phyloP scores from a whole-genome alignment of 139 green algal genomes.

The Tetratostichococcus sp. region DNA sequence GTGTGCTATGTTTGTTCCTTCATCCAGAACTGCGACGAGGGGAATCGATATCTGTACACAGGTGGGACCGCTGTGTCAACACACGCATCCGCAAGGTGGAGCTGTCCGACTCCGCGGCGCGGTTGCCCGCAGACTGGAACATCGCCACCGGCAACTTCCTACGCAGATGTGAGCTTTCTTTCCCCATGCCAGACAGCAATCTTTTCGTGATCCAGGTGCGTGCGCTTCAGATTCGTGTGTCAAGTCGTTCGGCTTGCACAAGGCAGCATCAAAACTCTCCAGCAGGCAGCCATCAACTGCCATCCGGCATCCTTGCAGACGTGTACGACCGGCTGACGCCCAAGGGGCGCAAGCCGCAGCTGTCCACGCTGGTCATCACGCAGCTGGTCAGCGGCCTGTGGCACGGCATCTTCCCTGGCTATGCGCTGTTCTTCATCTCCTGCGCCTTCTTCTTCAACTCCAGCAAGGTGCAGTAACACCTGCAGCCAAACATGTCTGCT shows the following conservation, averaged over 20 bases:
- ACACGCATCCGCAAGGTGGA: constrained; percentile 59
- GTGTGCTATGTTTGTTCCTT: too few relatives aligned
- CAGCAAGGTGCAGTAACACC: constrained; percentile 18
- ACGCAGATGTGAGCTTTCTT: constrained; percentile 29
- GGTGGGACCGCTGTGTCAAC: constrained; percentile 73
- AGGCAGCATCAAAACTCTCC: too few relatives aligned
- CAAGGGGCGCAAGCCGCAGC: constrained; percentile 42
- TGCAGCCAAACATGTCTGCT: too few relatives aligned
- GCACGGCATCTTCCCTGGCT: constrained; percentile 70
- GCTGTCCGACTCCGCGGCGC: constrained; percentile 49
- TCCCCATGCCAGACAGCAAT: not conserved
- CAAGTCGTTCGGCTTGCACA: too few relatives aligned
- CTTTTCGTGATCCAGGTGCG: too few relatives aligned
- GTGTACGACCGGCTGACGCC: constrained; percentile 82
- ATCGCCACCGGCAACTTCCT: constrained; percentile 72
- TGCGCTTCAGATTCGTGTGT: too few relatives aligned
- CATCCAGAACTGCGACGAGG: too few relatives aligned
- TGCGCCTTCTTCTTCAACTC: constrained; percentile 41
- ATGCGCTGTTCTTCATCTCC: constrained; percentile 42
- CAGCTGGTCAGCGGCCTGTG: constrained; percentile 76
- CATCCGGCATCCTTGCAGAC: constrained; percentile 31
- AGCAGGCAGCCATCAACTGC: too few relatives aligned
- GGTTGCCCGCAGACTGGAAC: constrained; percentile 71
- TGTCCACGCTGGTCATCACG: constrained; percentile 67
- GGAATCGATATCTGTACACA: constrained; percentile 12